Percentiles rank a stretch among this genome's conserved stretches.
These are phyloP conservation scores for Micractinium sp. DNA, from an alignment of 139 green algal genomes.

Conservation along the genomic window DNA sequence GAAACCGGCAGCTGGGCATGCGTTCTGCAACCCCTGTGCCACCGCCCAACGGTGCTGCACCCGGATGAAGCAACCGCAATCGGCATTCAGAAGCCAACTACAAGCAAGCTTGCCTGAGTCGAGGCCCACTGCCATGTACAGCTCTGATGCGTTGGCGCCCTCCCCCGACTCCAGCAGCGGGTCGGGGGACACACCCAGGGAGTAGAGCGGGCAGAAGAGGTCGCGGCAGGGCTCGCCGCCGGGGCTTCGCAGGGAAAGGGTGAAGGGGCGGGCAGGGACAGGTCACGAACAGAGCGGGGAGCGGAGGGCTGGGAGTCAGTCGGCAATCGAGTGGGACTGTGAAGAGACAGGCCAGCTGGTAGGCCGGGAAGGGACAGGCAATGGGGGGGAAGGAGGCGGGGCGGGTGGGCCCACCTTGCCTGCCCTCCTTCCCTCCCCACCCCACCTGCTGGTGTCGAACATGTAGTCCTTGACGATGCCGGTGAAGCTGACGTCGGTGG, in stretches of 20 bases:
- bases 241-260: background rate
- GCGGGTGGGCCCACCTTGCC: no score
- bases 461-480: conserved; percentile 38
- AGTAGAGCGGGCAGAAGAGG: conserved; percentile 49
- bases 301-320: background rate
- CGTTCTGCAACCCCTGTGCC: background rate
- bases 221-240: conserved; percentile 18
- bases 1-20: background rate
- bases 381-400: no score
- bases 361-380: no score
- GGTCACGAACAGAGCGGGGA: background rate
- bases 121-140: conserved; percentile 7
- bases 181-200: background rate
- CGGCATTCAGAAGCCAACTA: background rate
- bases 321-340: no score
- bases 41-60: background rate
- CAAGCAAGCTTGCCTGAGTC: background rate
- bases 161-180: background rate
- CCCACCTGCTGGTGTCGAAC: conserved; percentile 21
- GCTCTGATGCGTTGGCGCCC: background rate
- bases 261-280: background rate
- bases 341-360: background rate
- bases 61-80: background rate
- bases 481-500: conserved; percentile 29
- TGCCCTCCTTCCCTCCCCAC: no score